phyloP scores from a whole-genome alignment of 2,329 filamentous ascomycete species.

The Fusarium sublunatum region DNA sequence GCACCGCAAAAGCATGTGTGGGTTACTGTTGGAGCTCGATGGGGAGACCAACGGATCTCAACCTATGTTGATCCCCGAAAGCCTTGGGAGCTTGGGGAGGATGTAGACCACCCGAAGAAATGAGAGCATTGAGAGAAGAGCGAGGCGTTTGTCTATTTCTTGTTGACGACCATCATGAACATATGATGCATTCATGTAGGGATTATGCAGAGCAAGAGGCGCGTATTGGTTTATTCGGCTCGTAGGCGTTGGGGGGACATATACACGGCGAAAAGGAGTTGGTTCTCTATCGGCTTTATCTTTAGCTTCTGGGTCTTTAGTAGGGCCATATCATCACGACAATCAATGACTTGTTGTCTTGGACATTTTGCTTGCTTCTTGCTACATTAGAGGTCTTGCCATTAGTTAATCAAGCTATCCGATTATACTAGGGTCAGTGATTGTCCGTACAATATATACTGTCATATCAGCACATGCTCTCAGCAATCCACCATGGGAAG shows the following conservation, averaged over 20 bases:
- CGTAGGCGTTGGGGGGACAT: slow-evolving; percentile 39
- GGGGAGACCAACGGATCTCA: slow-evolving; percentile 67
- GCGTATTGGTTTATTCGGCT: slow-evolving; percentile 34
- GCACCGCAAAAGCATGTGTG: slow-evolving; percentile 72
- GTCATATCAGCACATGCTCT: no score
- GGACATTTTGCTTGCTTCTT: neutral
- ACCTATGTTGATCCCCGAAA: slow-evolving; percentile 66
- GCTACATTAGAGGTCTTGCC: no score
- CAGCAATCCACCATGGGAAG: neutral
- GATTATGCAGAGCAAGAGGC: slow-evolving; percentile 25
- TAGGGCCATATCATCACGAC: slow-evolving; percentile 27
- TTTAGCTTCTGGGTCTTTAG: slow-evolving; percentile 19
- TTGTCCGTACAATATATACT: no score
- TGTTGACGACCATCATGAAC: slow-evolving; percentile 42
- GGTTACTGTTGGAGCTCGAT: slow-evolving; percentile 74
- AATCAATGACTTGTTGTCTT: slow-evolving; percentile 11
- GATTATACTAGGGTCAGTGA: no score
- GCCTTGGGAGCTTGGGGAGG: slow-evolving; percentile 65
- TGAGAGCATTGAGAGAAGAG: slow-evolving; percentile 38
- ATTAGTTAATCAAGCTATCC: no score
- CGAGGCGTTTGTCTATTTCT: slow-evolving; percentile 43
- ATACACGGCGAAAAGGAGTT: slow-evolving; percentile 40
- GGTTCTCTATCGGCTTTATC: slow-evolving; percentile 10
- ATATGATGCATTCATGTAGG: slow-evolving; percentile 45
- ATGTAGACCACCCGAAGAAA: slow-evolving; percentile 57